Percentiles rank a stretch among this genome's conserved stretches.
phyloP scores from a whole-genome alignment of 805 yeast genomes.

The Candida ascalaphidarum region DNA sequence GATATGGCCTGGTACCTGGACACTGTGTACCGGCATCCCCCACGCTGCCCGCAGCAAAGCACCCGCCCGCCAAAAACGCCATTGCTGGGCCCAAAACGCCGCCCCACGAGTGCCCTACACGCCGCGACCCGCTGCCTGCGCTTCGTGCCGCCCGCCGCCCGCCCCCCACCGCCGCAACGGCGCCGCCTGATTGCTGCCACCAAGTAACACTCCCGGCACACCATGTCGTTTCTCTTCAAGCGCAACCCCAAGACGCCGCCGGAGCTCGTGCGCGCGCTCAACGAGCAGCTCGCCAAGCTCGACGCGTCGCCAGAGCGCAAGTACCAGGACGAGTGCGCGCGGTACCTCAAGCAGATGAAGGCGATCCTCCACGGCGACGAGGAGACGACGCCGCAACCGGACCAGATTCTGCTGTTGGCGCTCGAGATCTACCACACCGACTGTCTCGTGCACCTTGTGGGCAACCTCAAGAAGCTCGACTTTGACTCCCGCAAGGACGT shows the following conservation, averaged over 20 bases:
- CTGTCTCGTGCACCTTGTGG: slow-evolving; percentile 52
- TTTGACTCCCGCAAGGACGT: slow-evolving; percentile 90
- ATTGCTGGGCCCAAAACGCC: background rate
- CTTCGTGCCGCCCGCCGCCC: background rate
- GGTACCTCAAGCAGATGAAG: slow-evolving; percentile 57
- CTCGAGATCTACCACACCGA: slow-evolving; percentile 73
- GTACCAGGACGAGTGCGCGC: slow-evolving; percentile 67
- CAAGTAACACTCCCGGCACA: too few species aligned
- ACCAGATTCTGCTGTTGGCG: slow-evolving; percentile 66
- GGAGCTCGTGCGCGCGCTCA: slow-evolving; percentile 69
- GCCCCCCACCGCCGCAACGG: background rate
- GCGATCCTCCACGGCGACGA: slow-evolving; percentile 64
- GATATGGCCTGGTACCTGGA: too few species aligned
- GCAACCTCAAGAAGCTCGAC: slow-evolving; percentile 58
- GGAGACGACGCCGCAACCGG: slow-evolving; percentile 56
- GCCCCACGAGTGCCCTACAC: background rate
- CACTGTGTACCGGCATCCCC: too few species aligned
- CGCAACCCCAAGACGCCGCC: slow-evolving; percentile 85
- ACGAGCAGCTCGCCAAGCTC: slow-evolving; percentile 63
- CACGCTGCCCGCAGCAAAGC: too few species aligned
- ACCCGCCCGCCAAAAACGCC: background rate
- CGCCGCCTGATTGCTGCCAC: background rate
- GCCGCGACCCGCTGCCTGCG: background rate
- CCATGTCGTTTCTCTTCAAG: slow-evolving; percentile 85
- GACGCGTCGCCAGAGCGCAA: slow-evolving; percentile 32